Conservation (phyloP, 176 grass and related monocot species). For the Juncus effusus region DNA sequence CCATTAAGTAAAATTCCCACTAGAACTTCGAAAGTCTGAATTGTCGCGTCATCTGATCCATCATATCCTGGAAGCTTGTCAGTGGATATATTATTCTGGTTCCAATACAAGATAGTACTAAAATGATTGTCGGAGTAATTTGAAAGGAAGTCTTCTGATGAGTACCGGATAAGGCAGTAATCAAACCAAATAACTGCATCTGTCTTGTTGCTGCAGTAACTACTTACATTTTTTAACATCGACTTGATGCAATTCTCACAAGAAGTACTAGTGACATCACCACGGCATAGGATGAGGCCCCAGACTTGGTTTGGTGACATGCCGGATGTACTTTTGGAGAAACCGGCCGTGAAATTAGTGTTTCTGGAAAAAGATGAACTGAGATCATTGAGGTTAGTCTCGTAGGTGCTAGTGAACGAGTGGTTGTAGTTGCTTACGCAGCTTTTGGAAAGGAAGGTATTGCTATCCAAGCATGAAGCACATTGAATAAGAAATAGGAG, state of each 20-base stretch:
- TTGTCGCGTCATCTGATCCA: not conserved
- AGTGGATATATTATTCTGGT: not conserved
- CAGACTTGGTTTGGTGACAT: not conserved
- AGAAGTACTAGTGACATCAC: not conserved
- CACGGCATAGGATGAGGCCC: not conserved
- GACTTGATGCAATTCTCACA: not conserved
- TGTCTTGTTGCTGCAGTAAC: not conserved
- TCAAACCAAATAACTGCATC: not conserved
- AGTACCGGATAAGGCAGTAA: not conserved
- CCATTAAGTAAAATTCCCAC: not conserved
- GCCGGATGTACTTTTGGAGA: too few species aligned
- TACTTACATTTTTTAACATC: not conserved
- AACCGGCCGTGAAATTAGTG: too few species aligned
- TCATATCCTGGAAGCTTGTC: not conserved
- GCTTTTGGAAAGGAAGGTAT: too few species aligned
- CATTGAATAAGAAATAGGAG: too few species aligned
- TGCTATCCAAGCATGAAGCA: too few species aligned
- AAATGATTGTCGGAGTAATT: not conserved
- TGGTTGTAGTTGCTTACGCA: too few species aligned
- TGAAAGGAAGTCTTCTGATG: not conserved
- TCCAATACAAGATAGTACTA: not conserved
- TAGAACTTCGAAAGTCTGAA: not conserved
- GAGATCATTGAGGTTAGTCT: too few species aligned
- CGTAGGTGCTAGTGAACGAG: too few species aligned
- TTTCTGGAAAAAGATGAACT: too few species aligned